Conservation (phyloP, 257 asterid genomes). For the Linaria vulgaris region DNA sequence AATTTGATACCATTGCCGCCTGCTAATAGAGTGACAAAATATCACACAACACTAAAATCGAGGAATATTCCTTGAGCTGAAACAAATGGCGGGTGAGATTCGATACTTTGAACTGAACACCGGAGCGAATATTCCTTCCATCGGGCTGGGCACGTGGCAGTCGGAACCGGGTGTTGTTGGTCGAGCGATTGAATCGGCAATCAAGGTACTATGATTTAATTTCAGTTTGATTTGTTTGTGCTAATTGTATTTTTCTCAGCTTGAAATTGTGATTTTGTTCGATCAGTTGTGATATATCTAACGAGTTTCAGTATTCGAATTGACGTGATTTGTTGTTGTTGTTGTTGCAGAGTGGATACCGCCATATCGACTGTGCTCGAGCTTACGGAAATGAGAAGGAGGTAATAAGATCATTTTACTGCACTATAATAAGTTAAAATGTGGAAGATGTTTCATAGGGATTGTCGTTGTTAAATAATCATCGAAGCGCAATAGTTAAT, state of each 20-base stretch:
- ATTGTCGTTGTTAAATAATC: no score
- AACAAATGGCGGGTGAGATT: conserved; percentile 43
- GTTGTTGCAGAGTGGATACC: conserved; percentile 49
- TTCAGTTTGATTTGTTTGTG: no score
- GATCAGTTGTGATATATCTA: neutral
- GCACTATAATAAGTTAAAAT: no score
- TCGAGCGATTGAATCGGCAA: conserved; percentile 50
- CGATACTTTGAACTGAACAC: conserved; percentile 44
- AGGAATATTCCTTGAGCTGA: no score
- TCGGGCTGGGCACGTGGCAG: conserved; percentile 73
- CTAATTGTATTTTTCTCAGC: no score
- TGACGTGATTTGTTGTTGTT: neutral
- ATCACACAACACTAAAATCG: no score
- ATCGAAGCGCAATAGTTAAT: no score
- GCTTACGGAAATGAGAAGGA: conserved; percentile 56
- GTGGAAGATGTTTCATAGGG: no score
- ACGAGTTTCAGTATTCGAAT: no score
- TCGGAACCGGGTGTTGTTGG: conserved; percentile 53
- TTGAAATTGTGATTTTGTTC: no score
- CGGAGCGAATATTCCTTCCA: conserved; percentile 61
- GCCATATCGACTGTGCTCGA: conserved; percentile 63
- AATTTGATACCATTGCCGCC: no score
- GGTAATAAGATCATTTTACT: conserved; percentile 26
- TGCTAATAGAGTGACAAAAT: no score
- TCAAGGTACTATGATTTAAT: conserved; percentile 34